These are phyloP conservation scores for Cinnamomum chago DNA, from an alignment of 164 flowering plant genomes.

Conservation along the genomic window DNA sequence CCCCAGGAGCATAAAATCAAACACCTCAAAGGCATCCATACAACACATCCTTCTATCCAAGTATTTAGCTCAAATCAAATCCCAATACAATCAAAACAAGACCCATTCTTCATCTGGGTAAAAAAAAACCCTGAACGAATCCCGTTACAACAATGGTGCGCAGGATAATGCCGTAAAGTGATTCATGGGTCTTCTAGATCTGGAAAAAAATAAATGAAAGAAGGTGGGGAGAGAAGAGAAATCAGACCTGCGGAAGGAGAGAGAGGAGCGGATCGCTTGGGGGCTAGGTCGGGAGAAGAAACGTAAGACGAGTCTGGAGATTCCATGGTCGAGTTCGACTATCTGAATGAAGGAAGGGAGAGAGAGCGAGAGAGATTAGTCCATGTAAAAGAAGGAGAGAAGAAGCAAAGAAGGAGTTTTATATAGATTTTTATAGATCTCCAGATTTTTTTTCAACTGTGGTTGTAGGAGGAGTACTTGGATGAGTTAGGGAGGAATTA, in stretches of 20 bases:
- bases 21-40: too few relatives aligned
- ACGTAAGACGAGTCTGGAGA: conserved; percentile 32
- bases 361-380: too few relatives aligned
- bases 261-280: conserved; percentile 16
- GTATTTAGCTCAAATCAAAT: not conserved
- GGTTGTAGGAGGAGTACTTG: too few relatives aligned
- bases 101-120: not conserved
- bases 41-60: too few relatives aligned
- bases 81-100: conserved; percentile 1
- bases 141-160: not conserved
- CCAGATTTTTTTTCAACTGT: too few relatives aligned
- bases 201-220: not conserved
- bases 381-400: too few relatives aligned
- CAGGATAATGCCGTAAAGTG: not conserved
- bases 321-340: conserved; percentile 19
- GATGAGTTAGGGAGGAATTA: too few relatives aligned
- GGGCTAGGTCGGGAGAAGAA: conserved; percentile 28
- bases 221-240: not conserved
- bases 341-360: too few relatives aligned
- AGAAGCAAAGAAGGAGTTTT: too few relatives aligned
- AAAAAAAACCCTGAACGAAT: not conserved
- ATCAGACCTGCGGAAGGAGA: conserved; percentile 22
- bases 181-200: not conserved
- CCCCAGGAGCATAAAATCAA: too few relatives aligned
- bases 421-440: too few relatives aligned